Conservation (phyloP, 106 monocot species). For the Alisma plantagoaquatica region DNA sequence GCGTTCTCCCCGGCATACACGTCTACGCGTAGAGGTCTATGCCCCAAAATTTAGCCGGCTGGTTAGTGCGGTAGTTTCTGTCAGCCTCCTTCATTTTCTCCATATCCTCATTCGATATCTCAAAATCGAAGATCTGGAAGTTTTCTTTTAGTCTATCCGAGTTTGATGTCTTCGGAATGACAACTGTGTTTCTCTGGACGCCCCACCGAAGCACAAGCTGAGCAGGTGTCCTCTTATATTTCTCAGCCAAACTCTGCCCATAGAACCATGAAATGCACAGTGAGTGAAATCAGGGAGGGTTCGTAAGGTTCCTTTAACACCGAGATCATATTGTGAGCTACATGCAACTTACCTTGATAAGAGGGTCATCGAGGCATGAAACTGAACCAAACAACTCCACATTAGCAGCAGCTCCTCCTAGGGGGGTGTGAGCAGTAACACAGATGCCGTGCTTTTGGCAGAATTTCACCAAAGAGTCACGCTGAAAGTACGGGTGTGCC, state of each 20-base stretch:
- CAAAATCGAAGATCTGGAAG: slow-evolving; percentile 69
- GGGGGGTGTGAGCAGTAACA: slow-evolving; percentile 91
- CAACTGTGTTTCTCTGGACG: slow-evolving; percentile 69
- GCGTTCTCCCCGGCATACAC: too few species aligned
- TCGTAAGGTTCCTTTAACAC: too few species aligned
- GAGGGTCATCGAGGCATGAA: slow-evolving; percentile 78
- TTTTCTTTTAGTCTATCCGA: slow-evolving; percentile 68
- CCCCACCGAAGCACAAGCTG: slow-evolving; percentile 84
- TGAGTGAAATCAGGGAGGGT: too few species aligned
- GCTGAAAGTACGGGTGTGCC: slow-evolving; percentile 92
- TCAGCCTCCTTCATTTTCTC: slow-evolving; percentile 60
- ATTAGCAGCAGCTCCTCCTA: slow-evolving; percentile 83
- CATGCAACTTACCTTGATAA: slow-evolving; percentile 54
- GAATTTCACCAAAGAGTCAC: slow-evolving; percentile 93
- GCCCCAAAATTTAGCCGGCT: slow-evolving; percentile 89
- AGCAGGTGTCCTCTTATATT: slow-evolving; percentile 69
- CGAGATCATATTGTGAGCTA: too few species aligned
- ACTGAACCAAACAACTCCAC: slow-evolving; percentile 77
- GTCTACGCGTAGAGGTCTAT: slow-evolving; percentile 85
- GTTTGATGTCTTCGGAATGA: slow-evolving; percentile 86
- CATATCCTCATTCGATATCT: slow-evolving; percentile 81
- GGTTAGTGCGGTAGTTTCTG: slow-evolving; percentile 76
- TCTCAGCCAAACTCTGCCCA: slow-evolving; percentile 60
- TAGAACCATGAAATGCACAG: not conserved
- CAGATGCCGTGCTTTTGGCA: slow-evolving; percentile 87